Evolutionary conservation across 805 yeast species (phyloP).

Genomic region (Ogataea dorogensis): DNA sequence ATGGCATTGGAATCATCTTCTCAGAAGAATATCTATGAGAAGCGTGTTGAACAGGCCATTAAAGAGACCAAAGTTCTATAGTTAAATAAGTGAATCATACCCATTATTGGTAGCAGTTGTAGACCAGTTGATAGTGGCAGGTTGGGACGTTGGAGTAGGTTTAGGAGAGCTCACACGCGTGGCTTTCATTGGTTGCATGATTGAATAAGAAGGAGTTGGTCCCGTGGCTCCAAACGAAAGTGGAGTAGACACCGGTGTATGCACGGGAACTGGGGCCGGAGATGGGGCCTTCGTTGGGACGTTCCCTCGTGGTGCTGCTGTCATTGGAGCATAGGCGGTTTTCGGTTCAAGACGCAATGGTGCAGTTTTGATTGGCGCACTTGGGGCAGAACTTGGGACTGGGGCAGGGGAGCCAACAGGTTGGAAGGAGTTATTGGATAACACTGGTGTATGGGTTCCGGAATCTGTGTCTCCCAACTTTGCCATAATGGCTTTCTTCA

Average conservation of each 20-base stretch:
- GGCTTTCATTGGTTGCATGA: slow-evolving; percentile 28
- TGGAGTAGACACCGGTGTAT: neutral
- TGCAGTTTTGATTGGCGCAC: neutral
- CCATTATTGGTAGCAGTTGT: neutral
- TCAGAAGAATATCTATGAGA: slow-evolving; percentile 31
- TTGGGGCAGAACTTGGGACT: neutral
- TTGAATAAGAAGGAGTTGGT: slow-evolving; percentile 2
- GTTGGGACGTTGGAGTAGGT: slow-evolving; percentile 2
- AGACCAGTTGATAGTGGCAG: slow-evolving; percentile 13
- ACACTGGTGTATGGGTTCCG: neutral
- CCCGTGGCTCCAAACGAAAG: slow-evolving; percentile 10
- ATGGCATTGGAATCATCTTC: slow-evolving; percentile 52
- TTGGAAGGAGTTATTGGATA: neutral
- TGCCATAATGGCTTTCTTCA: slow-evolving; percentile 20
- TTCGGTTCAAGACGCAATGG: slow-evolving; percentile 7
- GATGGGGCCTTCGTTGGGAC: neutral
- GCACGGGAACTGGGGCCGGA: neutral
- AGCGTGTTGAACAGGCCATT: slow-evolving; percentile 24
- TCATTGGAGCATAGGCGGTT: neutral
- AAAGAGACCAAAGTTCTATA: slow-evolving; percentile 9
- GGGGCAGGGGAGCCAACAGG: neutral
- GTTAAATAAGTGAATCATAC: slow-evolving; percentile 13
- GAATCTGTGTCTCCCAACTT: slow-evolving; percentile 4
- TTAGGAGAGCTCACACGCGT: slow-evolving; percentile 14
- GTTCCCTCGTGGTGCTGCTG: too few relatives aligned